Percentiles rank a stretch among this genome's conserved stretches.
phyloP scores from a whole-genome alignment of 345 rosid species.

The Cochlearia excelsa region DNA sequence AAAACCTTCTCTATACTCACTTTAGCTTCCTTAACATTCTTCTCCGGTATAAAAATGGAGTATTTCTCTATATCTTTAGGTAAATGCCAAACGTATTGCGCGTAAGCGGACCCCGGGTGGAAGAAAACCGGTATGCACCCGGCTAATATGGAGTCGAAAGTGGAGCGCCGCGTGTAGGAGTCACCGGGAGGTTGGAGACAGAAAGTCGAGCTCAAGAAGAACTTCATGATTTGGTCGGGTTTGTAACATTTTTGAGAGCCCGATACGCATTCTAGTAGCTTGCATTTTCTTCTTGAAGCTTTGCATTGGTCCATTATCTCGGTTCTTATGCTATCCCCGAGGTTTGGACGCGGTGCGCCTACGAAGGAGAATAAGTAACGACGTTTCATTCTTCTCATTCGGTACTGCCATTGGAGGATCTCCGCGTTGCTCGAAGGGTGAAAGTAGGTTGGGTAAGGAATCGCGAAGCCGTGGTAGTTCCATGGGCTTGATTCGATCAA shows the following conservation, averaged over 20 bases:
- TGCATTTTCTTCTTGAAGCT: constrained; percentile 59
- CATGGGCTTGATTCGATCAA: constrained; percentile 81
- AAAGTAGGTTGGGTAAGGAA: constrained; percentile 80
- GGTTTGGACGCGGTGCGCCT: constrained; percentile 56
- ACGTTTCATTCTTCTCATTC: constrained; percentile 49
- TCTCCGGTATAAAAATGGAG: constrained; percentile 59
- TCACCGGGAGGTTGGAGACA: constrained; percentile 85
- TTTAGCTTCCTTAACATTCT: constrained; percentile 45
- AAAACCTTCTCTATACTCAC: constrained; percentile 51
- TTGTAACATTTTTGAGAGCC: constrained; percentile 46
- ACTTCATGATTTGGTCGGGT: constrained; percentile 47
- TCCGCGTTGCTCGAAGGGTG: constrained; percentile 61
- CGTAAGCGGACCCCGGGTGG: constrained; percentile 84
- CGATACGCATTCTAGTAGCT: constrained; percentile 44
- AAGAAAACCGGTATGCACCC: constrained; percentile 94
- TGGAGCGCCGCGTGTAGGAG: constrained; percentile 73
- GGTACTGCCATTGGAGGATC: constrained; percentile 58
- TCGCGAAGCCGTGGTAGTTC: constrained; percentile 61
- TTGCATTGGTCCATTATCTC: constrained; percentile 63
- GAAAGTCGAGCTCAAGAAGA: constrained; percentile 60
- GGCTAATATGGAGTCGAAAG: constrained; percentile 71
- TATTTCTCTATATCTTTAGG: constrained; percentile 56
- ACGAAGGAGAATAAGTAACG: constrained; percentile 60
- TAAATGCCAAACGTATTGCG: constrained; percentile 77
- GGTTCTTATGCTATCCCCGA: constrained; percentile 46